Evolutionary conservation across 2,329 filamentous ascomycete species (phyloP), one percentile per base, ranked within the genome.

Genomic region (Phyllosticta citriasiana): DNA sequence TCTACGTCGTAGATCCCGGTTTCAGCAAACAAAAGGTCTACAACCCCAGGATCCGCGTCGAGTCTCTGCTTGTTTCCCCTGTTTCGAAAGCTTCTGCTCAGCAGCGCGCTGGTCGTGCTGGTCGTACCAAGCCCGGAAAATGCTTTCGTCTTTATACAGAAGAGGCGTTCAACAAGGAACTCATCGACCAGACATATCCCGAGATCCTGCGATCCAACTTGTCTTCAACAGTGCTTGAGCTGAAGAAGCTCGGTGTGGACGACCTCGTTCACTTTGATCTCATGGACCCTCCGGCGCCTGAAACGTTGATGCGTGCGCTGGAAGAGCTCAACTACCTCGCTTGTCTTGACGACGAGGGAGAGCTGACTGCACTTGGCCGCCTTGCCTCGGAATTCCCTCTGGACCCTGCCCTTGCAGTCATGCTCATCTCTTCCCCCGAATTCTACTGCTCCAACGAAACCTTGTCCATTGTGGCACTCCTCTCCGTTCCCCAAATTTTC

Each of bases 21-120:
- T 99, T 99, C 79, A 96, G 91, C 78, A 99, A 99, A 79, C 94
- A 99, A 71, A 99, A 97, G 77, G 94, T 97, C 65, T 99, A 97
- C 80, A 97, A 99, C 75, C 93, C 94, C 24, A 87, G 94, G 64
- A 95, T 96, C 68, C 87, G 94, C 74, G 92, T 99, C 65, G 94
- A 99, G 77, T 97, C 94, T 0, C 82, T 99, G 7, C 81, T 99
- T n/a, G 93, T 99, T 4, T 97, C 94, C 2, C 92, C 94, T 24
- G 97, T 99, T 67, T 97, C 92, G 63, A 97, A 97, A 75, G 94
- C 94, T 25, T 97, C 94, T 1, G 94, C 95, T 9, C 91, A 97
- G 73, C 94, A 99, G 77, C 84, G 95, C 74, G 95, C 95, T 65
- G 95, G 95, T 88, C 93, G 94, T 91, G 94, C 94, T 14, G 94